A percentile compares a stretch with the other conserved stretches of the same genome.
phyloP scores from a whole-genome alignment of 805 yeast species.

The Debaryomyces tyrocola region DNA sequence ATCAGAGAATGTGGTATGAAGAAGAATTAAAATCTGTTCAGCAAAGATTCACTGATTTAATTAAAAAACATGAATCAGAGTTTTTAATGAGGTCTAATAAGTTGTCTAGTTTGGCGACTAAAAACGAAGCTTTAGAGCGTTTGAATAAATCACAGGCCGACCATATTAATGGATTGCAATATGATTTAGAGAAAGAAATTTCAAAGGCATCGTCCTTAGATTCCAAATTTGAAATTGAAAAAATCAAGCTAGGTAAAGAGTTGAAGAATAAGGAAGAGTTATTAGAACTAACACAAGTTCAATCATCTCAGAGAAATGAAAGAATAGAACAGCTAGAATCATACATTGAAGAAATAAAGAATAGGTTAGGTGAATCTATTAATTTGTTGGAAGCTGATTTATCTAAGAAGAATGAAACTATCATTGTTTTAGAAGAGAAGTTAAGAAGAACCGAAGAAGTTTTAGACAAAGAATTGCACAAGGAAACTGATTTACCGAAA shows the following conservation, averaged over 20 bases:
- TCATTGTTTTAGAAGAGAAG: constrained; percentile 33
- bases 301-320: constrained; percentile 50
- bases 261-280: constrained; percentile 57
- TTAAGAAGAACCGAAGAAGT: constrained; percentile 42
- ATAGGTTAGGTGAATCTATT: constrained; percentile 36
- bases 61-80: constrained; percentile 40
- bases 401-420: constrained; percentile 31
- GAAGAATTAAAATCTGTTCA: constrained; percentile 36
- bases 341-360: constrained; percentile 41
- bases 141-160: constrained; percentile 42
- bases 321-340: constrained; percentile 57
- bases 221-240: constrained; percentile 44
- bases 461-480: constrained; percentile 37
- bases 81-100: constrained; percentile 27
- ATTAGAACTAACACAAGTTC: constrained; percentile 52
- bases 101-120: constrained; percentile 24
- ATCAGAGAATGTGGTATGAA: constrained; percentile 43
- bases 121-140: constrained; percentile 22
- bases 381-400: constrained; percentile 35
- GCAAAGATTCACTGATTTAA: constrained; percentile 34
- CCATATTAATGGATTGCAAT: constrained; percentile 48
- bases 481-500: constrained; percentile 39
- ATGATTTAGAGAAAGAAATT: constrained; percentile 31
- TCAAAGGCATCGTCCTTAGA: constrained; percentile 19
- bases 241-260: constrained; percentile 38